These are phyloP conservation scores for Hansenula lynferdii DNA, from an alignment of 1,139 yeast genomes.

Conservation along the genomic window DNA sequence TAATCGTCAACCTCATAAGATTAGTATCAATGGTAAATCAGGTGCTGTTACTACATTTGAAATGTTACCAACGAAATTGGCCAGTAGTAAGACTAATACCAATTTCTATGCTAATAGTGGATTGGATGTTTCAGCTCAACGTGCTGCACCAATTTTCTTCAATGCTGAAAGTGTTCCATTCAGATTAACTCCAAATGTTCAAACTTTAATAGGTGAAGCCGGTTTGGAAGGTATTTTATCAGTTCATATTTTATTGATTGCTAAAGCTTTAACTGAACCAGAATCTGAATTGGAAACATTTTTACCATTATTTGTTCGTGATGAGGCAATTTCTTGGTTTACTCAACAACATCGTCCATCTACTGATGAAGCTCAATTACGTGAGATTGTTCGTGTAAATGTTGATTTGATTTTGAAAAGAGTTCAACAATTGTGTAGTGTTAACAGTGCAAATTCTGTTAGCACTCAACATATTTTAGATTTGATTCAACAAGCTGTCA, in stretches of 20 bases:
- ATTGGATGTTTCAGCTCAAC: conserved; percentile 51
- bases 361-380: conserved; percentile 63
- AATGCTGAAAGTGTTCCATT: conserved; percentile 96
- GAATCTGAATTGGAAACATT: conserved; percentile 87
- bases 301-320: conserved; percentile 87
- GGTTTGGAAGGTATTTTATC: conserved; percentile 90
- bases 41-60: conserved; percentile 95
- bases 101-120: conserved; percentile 49
- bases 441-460: conserved; percentile 68
- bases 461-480: conserved; percentile 94
- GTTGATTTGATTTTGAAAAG: conserved; percentile 80
- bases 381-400: conserved; percentile 84
- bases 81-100: conserved; percentile 40
- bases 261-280: conserved; percentile 85
- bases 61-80: conserved; percentile 85
- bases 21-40: conserved; percentile 72
- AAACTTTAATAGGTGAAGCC: conserved; percentile 88
- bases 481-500: conserved; percentile 91
- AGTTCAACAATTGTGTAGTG: conserved; percentile 69
- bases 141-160: conserved; percentile 83
- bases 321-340: conserved; percentile 93
- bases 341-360: conserved; percentile 65
- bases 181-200: conserved; percentile 93
- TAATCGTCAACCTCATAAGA: conserved; percentile 91
- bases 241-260: conserved; percentile 78